phyloP scores from a whole-genome alignment of 306 rosid genomes.

The Casuarina cunninghamiana region DNA sequence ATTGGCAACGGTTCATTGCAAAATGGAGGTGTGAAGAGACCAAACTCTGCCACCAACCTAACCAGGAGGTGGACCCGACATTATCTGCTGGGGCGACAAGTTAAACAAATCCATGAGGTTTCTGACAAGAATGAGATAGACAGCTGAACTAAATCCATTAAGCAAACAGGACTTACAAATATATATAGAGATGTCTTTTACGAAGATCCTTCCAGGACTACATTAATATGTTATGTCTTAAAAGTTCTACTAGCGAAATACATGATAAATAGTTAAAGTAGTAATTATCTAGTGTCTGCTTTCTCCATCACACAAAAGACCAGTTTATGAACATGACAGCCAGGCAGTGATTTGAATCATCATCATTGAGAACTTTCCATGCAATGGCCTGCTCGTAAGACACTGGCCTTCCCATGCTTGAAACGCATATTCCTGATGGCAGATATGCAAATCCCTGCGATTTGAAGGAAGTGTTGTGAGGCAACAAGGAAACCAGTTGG shows the following conservation, averaged over 20 bases:
- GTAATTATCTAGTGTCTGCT: not conserved
- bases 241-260: conserved; percentile 22
- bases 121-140: not conserved
- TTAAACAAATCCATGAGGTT: not conserved
- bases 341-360: conserved; percentile 89
- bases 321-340: conserved; percentile 93
- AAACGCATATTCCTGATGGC: conserved; percentile 76
- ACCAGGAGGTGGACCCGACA: not conserved
- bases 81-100: not conserved
- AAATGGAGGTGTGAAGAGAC: not conserved
- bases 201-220: conserved; percentile 42
- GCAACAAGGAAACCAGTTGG: not conserved
- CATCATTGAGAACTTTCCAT: conserved; percentile 91
- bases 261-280: conserved; percentile 25
- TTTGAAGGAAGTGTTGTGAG: not conserved
- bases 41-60: not conserved
- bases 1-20: not conserved
- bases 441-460: conserved; percentile 81
- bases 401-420: conserved; percentile 89
- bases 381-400: conserved; percentile 88
- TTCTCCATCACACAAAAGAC: conserved; percentile 71
- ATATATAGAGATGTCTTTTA: not conserved
- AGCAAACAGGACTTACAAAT: not conserved
- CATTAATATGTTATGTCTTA: conserved; percentile 32
- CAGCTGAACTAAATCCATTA: not conserved